Percentiles rank a stretch among this genome's conserved stretches.
Evolutionary conservation across 2,329 filamentous ascomycete genomes (phyloP).

Genomic region (Bipolaris sorokiniana): DNA sequence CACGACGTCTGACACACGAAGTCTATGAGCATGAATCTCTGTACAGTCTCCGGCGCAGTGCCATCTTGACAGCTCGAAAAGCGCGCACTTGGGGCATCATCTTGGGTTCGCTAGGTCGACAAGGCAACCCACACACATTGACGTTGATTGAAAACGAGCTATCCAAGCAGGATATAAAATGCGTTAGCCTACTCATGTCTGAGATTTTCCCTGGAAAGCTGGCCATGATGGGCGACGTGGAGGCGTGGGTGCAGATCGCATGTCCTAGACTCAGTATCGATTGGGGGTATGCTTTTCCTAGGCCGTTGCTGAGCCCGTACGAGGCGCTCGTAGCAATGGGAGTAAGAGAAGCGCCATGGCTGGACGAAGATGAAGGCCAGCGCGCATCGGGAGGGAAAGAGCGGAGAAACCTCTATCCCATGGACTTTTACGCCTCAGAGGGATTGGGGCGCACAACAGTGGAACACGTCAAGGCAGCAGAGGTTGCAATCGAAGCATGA

Average conservation of each 20-base stretch:
- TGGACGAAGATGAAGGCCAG: constrained; percentile 61
- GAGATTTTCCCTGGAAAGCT: constrained; percentile 98
- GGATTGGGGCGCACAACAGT: constrained; percentile 79
- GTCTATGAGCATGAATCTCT: constrained; percentile 92
- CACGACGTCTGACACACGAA: constrained; percentile 86
- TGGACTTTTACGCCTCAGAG: constrained; percentile 97
- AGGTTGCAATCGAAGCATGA: constrained; percentile 15
- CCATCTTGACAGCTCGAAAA: constrained; percentile 74
- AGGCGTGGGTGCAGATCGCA: constrained; percentile 98
- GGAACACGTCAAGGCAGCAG: constrained; percentile 37
- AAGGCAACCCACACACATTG: constrained; percentile 95
- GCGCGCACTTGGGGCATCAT: constrained; percentile 95
- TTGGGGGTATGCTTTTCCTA: constrained; percentile 95
- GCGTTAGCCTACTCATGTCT: constrained; percentile 83
- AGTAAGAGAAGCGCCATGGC: constrained; percentile 67
- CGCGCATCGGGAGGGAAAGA: constrained; percentile 48
- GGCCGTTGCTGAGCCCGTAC: constrained; percentile 89
- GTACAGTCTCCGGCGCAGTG: constrained; percentile 76
- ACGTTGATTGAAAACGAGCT: constrained; percentile 81
- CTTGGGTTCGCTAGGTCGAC: constrained; percentile 86
- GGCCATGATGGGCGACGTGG: constrained; percentile 88
- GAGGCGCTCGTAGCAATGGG: constrained; percentile 92
- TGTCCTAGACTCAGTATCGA: constrained; percentile 97
- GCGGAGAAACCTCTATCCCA: constrained; percentile 76
- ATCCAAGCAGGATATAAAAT: constrained; percentile 73